Conservation (phyloP, 768 basidiomycete species). For the Amanita rubescens region DNA sequence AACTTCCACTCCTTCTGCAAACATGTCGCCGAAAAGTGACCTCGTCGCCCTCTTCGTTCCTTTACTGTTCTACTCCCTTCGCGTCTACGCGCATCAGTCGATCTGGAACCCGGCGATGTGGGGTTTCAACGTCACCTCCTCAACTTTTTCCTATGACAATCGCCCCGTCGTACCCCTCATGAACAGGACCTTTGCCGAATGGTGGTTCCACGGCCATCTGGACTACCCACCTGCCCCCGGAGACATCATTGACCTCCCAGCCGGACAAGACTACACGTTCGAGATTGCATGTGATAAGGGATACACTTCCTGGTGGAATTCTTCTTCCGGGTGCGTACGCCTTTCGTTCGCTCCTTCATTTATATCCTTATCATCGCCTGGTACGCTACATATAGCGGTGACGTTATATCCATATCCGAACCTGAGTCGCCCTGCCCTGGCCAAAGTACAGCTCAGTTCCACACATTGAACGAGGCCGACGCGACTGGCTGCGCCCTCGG, state of each 20-base stretch:
- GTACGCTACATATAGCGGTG: too few relatives aligned
- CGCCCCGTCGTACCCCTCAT: constrained; percentile 13
- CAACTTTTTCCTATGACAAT: constrained; percentile 37
- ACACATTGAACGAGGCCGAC: constrained; percentile 31
- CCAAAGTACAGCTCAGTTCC: constrained; percentile 22
- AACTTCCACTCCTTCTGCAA: too few relatives aligned
- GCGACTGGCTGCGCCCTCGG: constrained; percentile 33
- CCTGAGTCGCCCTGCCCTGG: constrained; percentile 28
- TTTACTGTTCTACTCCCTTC: too few relatives aligned
- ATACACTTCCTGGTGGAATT: too few relatives aligned
- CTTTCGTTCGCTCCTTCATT: constrained; percentile 1
- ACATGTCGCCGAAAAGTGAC: too few relatives aligned
- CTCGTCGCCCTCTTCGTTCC: too few relatives aligned
- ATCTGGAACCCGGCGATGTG: constrained; percentile 33
- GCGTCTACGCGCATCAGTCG: too few relatives aligned
- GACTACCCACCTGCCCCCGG: constrained; percentile 31
- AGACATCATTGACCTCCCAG: constrained; percentile 38
- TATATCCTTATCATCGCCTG: too few relatives aligned
- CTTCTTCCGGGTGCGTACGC: too few relatives aligned
- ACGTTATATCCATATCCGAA: too few relatives aligned
- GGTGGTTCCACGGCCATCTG: constrained; percentile 39
- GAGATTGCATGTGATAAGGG: constrained; percentile 24
- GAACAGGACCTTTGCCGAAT: constrained; percentile 35
- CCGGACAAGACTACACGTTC: constrained; percentile 28
- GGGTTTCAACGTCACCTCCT: constrained; percentile 38